Conservation (phyloP, 192 early-diverging fungal species). For the Backusella luteola region DNA sequence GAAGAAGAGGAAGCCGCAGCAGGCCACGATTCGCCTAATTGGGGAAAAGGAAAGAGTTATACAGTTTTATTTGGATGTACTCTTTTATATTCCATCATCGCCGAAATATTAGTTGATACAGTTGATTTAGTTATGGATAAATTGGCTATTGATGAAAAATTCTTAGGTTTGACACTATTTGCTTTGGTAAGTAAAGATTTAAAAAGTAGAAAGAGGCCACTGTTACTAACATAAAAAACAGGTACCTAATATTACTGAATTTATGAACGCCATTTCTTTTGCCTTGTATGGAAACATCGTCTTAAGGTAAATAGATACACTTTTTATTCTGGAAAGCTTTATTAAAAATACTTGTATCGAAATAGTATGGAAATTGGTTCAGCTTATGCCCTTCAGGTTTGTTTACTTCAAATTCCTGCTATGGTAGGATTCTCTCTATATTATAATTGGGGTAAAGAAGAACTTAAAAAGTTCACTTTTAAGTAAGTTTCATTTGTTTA, state of each 20-base stretch:
- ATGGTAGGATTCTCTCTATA: constrained; percentile 83
- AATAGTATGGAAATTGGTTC: constrained; percentile 88
- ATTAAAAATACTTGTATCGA: not conserved
- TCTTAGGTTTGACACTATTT: constrained; percentile 92
- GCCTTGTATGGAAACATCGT: constrained; percentile 87
- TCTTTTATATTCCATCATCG: constrained; percentile 80
- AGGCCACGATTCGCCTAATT: constrained; percentile 92
- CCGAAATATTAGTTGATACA: constrained; percentile 88
- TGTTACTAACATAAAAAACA: not conserved
- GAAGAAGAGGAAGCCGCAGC: constrained; percentile 59
- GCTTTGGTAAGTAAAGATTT: constrained; percentile 53
- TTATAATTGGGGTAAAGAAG: constrained; percentile 41
- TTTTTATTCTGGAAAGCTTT: not conserved
- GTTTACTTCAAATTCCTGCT: constrained; percentile 92
- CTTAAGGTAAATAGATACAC: constrained; percentile 23
- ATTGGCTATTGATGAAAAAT: constrained; percentile 76
- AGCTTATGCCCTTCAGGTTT: constrained; percentile 93
- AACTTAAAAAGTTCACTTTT: constrained; percentile 32
- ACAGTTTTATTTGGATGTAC: constrained; percentile 82
- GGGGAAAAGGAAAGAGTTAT: constrained; percentile 77
- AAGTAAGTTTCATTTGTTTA: constrained; percentile 24
- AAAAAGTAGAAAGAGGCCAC: not conserved
- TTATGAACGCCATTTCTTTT: constrained; percentile 93
- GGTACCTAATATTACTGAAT: constrained; percentile 91
- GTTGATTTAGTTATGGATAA: constrained; percentile 79